Evolutionary conservation across 169 alveolate species (phyloP).

Genomic region (Plasmodium coatneyi): DNA sequence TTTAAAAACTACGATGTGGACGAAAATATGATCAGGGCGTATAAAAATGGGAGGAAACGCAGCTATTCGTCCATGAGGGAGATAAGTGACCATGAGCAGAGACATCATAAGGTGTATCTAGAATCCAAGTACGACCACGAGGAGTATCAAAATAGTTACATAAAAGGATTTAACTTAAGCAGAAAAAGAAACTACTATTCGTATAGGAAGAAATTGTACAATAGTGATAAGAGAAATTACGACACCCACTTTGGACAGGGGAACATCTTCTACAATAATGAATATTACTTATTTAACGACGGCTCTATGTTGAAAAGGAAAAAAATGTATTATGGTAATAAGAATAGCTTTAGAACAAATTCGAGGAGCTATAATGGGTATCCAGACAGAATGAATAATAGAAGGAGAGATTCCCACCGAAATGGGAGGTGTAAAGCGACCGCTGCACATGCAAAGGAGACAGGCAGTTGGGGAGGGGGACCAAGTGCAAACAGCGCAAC

Average conservation of each 20-base stretch:
- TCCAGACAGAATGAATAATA: constrained; percentile 5
- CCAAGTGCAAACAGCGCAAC: not conserved
- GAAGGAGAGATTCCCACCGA: constrained; percentile 10
- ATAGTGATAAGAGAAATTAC: constrained; percentile 38
- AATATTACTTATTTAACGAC: constrained; percentile 58
- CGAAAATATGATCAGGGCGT: constrained; percentile 13
- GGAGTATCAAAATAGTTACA: constrained; percentile 28
- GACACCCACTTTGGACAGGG: constrained; percentile 73
- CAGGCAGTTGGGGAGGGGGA: not conserved
- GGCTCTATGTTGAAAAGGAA: constrained; percentile 41
- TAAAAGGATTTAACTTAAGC: constrained; percentile 13
- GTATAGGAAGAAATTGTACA: constrained; percentile 31
- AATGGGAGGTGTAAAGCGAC: constrained; percentile 21
- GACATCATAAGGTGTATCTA: constrained; percentile 7
- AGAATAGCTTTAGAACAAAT: constrained; percentile 13
- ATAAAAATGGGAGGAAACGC: constrained; percentile 18
- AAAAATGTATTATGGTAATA: constrained; percentile 19
- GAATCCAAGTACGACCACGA: constrained; percentile 47
- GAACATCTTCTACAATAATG: constrained; percentile 58
- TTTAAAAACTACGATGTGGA: constrained; percentile 20
- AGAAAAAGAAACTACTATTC: constrained; percentile 66
- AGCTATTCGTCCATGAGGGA: constrained; percentile 50
- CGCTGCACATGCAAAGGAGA: not conserved
- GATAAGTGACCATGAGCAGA: constrained; percentile 13
- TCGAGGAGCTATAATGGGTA: constrained; percentile 27